Base-by-base conservation (phyloP, 2,329 filamentous ascomycete species). In the Cladosporium phlei region DNA sequence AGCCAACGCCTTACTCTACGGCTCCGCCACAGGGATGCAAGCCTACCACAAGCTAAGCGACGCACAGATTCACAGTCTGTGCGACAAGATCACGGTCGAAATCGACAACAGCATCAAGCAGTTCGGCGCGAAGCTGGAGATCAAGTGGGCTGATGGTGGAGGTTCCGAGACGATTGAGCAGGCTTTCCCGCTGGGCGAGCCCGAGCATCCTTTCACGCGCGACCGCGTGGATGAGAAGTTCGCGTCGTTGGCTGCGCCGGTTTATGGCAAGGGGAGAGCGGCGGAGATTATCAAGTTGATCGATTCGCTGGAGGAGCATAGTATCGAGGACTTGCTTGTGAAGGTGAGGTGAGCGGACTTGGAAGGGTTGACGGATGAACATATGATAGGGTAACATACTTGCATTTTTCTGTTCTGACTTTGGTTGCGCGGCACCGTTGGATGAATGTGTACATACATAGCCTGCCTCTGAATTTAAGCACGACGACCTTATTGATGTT, bases 161-260 rank as follows among this genome's bases (percentile, higher is more conserved):
- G 29, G 46, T 17, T 28, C 48, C 4, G 54, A 57, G 10, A 49
- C 53, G 25, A 11, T 38, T 5, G 47, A 53, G 28, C 53, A 58
- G 50, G 49, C 53, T 19, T 56, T 49, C 38, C 59, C 60, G 3
- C 48, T 63, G 7, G 60, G 59, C 6, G 59, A 63, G 40, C 50
- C 46, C 9, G 39, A 61, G 47, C 59, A 61, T 43, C 59, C 59
- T 2, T 60, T 60, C 40, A 56, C 52, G 1, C 47, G 52, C 24
- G 59, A 59, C 12, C 56, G 49, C 32, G 59, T 63, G 9, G 58
- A 58, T 38, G 54, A 58, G 43, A 63, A 63, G 48, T 63, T 61
- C 38, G 5, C 52, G 25, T 53, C 50, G 11, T 43, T 62, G 20
- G 57, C 54, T 5, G 53, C 28, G 22, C 55, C 54, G 11, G 54